A percentile compares a stretch with the other conserved stretches of the same genome.
Evolutionary conservation across 2,329 filamentous ascomycete species (phyloP).

Genomic region (Trichoderma sp.): DNA sequence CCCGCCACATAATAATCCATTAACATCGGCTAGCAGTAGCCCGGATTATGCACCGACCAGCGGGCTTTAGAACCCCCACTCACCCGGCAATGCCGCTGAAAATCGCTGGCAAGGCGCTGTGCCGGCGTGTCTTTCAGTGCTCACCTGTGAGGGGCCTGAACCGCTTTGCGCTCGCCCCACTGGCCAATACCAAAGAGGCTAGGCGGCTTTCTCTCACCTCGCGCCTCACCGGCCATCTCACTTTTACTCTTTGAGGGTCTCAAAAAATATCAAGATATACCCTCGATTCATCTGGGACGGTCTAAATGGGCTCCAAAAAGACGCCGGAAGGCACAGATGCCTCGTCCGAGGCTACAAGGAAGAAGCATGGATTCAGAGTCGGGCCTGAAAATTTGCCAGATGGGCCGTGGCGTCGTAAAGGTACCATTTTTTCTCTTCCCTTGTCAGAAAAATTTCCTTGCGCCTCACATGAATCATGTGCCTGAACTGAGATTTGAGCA

Average conservation of each 20-base stretch:
- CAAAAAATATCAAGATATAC: neutral
- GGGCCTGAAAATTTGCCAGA: constrained; percentile 90
- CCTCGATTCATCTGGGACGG: neutral
- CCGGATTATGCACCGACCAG: neutral
- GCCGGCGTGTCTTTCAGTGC: constrained; percentile 14
- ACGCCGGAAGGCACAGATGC: constrained; percentile 34
- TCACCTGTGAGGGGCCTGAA: constrained; percentile 5
- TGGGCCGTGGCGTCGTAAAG: constrained; percentile 81
- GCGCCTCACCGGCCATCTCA: constrained; percentile 13
- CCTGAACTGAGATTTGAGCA: too few species aligned
- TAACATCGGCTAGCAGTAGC: neutral
- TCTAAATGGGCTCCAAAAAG: constrained; percentile 39
- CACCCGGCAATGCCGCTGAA: constrained; percentile 8
- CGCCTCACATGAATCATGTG: neutral
- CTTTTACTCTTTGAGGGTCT: neutral
- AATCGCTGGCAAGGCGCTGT: constrained; percentile 4
- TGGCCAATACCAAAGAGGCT: neutral
- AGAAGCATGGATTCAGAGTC: constrained; percentile 75
- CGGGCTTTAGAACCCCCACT: constrained; percentile 14
- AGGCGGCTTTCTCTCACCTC: constrained; percentile 16
- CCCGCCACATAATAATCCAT: neutral
- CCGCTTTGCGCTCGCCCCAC: neutral
- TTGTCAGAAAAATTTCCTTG: constrained; percentile 8
- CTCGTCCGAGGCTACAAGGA: constrained; percentile 51
- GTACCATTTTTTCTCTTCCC: constrained; percentile 35